Percentiles rank a stretch among this genome's conserved stretches.
Conservation (phyloP, 177 flowering plant species). For the Telopea speciosissima region DNA sequence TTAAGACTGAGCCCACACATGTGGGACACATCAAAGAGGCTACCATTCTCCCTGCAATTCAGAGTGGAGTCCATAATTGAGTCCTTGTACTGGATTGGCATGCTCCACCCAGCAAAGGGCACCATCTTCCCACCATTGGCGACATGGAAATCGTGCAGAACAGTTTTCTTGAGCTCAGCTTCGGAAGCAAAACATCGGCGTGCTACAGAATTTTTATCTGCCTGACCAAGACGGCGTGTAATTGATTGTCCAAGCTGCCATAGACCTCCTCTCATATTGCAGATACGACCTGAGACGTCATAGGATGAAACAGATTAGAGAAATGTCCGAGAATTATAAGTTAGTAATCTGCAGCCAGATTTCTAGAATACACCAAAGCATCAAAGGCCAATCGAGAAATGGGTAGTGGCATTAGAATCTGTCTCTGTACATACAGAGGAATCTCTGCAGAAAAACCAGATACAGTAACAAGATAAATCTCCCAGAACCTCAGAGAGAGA, state of each 20-base stretch:
- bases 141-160: constrained; percentile 83
- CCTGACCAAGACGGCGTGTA: constrained; percentile 66
- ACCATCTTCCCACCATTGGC: constrained; percentile 97
- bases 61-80: constrained; percentile 97
- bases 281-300: neutral
- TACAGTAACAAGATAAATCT: neutral
- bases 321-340: neutral
- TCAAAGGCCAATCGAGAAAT: too few species aligned
- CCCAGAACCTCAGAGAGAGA: too few species aligned
- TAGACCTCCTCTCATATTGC: constrained; percentile 57
- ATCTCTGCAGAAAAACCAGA: neutral
- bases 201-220: constrained; percentile 53
- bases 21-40: constrained; percentile 91
- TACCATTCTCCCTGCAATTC: constrained; percentile 80
- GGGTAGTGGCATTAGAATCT: too few species aligned
- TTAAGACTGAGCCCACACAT: constrained; percentile 99
- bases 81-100: constrained; percentile 99
- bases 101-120: constrained; percentile 98
- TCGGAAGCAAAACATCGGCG: constrained; percentile 67
- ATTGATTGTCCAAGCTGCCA: constrained; percentile 96
- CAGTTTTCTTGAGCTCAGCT: constrained; percentile 89
- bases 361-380: neutral
- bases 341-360: neutral
- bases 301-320: neutral
- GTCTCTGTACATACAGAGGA: neutral